phyloP scores from a whole-genome alignment of 306 rosid genomes.

The Castanea mollissima region DNA sequence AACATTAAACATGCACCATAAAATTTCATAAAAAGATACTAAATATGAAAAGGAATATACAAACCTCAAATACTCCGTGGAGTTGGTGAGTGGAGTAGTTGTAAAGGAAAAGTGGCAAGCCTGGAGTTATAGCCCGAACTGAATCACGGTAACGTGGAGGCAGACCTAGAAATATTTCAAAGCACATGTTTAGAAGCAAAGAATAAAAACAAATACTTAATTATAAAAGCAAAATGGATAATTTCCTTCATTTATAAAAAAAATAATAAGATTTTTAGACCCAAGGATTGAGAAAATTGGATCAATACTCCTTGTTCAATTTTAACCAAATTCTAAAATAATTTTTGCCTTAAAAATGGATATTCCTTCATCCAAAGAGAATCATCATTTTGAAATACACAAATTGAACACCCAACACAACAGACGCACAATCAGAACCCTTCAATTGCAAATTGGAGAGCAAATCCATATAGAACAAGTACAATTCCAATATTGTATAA shows the following conservation, averaged over 20 bases:
- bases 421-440: too few relatives aligned
- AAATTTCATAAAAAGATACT: not conserved
- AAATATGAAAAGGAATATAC: constrained; percentile 3
- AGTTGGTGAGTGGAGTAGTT: constrained; percentile 98
- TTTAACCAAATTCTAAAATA: not conserved
- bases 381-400: not conserved
- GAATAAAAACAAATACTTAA: too few relatives aligned
- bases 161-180: constrained; percentile 46
- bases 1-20: not conserved
- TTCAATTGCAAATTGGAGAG: too few relatives aligned
- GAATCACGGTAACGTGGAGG: constrained; percentile 95
- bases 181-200: not conserved
- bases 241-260: not conserved
- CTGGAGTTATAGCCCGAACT: constrained; percentile 87
- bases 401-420: not conserved
- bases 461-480: too few relatives aligned
- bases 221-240: not conserved
- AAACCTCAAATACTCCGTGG: constrained; percentile 95
- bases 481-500: not conserved
- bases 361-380: not conserved
- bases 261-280: not conserved
- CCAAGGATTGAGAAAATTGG: not conserved
- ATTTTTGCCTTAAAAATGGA: not conserved
- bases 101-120: constrained; percentile 91
- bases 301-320: not conserved